Conservation (phyloP, 495 filamentous ascomycete genomes). For the Podospora sp. region DNA sequence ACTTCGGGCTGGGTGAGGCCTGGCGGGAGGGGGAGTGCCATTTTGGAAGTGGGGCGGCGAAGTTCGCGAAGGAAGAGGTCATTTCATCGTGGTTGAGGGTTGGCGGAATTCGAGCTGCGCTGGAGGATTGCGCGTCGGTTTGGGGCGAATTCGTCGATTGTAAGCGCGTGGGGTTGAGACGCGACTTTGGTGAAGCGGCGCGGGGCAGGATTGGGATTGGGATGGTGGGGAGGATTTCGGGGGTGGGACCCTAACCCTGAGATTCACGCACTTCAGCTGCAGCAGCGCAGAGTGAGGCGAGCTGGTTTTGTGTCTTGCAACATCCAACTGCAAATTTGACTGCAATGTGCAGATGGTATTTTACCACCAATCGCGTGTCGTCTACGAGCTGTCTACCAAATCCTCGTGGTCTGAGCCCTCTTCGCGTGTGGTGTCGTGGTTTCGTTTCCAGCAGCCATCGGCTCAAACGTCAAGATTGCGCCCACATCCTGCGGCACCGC, state of each 20-base stretch:
- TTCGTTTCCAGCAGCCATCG: background rate
- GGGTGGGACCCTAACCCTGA: background rate
- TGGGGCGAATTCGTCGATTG: background rate
- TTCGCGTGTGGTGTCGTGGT: background rate
- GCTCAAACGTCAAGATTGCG: slow-evolving; percentile 53
- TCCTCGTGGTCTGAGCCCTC: background rate
- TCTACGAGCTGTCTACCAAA: no score
- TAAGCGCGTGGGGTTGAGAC: background rate
- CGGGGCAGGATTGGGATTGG: background rate
- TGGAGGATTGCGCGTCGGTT: background rate
- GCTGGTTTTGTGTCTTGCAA: no score
- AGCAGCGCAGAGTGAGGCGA: no score
- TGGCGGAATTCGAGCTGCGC: background rate
- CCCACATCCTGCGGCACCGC: slow-evolving; percentile 55
- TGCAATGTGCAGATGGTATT: no score
- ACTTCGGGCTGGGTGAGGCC: slow-evolving; percentile 88
- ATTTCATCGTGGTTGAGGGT: background rate
- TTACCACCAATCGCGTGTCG: no score
- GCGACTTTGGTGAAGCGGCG: background rate
- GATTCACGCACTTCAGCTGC: background rate
- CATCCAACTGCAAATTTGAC: no score
- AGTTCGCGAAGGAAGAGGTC: slow-evolving; percentile 1
- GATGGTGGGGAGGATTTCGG: background rate
- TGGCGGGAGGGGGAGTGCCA: slow-evolving; percentile 82
- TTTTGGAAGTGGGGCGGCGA: slow-evolving; percentile 38